Evolutionary conservation across 805 yeast genomes (phyloP).

Genomic region (Saturnispora silvae): DNA sequence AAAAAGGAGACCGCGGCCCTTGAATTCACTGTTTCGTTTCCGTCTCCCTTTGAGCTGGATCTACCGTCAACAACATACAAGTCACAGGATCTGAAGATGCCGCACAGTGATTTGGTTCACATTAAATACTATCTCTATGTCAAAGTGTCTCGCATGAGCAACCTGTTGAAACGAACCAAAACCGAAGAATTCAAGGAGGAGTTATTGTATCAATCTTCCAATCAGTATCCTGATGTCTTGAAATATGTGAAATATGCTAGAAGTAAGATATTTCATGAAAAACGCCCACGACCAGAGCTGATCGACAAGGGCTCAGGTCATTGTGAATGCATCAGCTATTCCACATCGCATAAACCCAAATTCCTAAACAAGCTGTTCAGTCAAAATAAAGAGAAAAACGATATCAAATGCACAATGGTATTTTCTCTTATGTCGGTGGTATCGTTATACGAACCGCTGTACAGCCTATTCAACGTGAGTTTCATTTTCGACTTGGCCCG

Average conservation of each 20-base stretch:
- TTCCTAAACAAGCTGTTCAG: neutral
- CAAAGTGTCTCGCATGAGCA: neutral
- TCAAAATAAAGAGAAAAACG: neutral
- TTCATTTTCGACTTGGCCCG: neutral
- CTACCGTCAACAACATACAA: conserved; percentile 4
- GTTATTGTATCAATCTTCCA: conserved; percentile 2
- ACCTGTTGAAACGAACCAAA: neutral
- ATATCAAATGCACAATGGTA: neutral
- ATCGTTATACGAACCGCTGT: conserved; percentile 2
- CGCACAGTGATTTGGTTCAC: neutral
- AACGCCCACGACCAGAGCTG: neutral
- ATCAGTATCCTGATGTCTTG: neutral
- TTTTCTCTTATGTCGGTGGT: neutral
- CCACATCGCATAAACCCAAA: neutral
- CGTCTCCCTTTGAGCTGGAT: neutral
- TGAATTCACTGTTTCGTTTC: conserved; percentile 1
- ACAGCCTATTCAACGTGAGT: neutral
- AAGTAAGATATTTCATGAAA: neutral
- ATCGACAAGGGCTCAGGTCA: neutral
- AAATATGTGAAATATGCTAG: neutral
- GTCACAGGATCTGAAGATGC: neutral
- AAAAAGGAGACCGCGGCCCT: neutral
- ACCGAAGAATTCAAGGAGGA: neutral
- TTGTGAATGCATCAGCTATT: neutral
- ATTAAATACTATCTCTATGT: neutral